Evolutionary conservation across 768 basidiomycete genomes (phyloP).

Genomic region (Psilocybe tampanensis): DNA sequence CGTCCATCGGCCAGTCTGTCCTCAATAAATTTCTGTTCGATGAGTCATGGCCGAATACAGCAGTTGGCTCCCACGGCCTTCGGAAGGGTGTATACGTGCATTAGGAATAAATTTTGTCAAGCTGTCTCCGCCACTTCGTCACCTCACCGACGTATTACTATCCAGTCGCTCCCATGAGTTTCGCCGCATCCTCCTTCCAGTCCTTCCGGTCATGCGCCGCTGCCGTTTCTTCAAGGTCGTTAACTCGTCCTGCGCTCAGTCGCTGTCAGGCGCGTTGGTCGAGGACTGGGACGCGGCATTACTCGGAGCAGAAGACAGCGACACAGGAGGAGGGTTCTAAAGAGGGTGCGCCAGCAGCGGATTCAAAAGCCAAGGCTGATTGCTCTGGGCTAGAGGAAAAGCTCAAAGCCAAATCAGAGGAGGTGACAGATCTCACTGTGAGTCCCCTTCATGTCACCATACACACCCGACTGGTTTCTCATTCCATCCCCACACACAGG

Average conservation of each 20-base stretch:
- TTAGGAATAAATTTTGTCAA: slow-evolving; percentile 18
- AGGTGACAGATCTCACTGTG: slow-evolving; percentile 85
- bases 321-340: slow-evolving; percentile 31
- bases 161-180: slow-evolving; percentile 44
- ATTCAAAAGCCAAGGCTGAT: slow-evolving; percentile 29
- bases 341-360: slow-evolving; percentile 25
- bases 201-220: slow-evolving; percentile 62
- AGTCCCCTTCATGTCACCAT: slow-evolving; percentile 26
- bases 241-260: slow-evolving; percentile 33
- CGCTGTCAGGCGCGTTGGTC: slow-evolving; percentile 33
- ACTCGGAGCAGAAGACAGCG: slow-evolving; percentile 55
- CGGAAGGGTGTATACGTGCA: slow-evolving; percentile 11
- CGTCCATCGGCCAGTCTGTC: not conserved
- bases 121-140: slow-evolving; percentile 8
- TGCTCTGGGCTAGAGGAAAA: slow-evolving; percentile 46
- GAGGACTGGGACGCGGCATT: slow-evolving; percentile 44
- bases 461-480: slow-evolving; percentile 12
- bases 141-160: slow-evolving; percentile 13
- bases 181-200: slow-evolving; percentile 48
- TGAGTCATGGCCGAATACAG: not conserved
- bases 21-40: slow-evolving; percentile 2
- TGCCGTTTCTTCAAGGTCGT: slow-evolving; percentile 50
- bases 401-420: slow-evolving; percentile 79
- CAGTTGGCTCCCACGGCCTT: slow-evolving; percentile 16
- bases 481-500: slow-evolving; percentile 41